Evolutionary conservation across 1,284 basidiomycete genomes (phyloP).

Genomic region (Trichosporon sp.): DNA sequence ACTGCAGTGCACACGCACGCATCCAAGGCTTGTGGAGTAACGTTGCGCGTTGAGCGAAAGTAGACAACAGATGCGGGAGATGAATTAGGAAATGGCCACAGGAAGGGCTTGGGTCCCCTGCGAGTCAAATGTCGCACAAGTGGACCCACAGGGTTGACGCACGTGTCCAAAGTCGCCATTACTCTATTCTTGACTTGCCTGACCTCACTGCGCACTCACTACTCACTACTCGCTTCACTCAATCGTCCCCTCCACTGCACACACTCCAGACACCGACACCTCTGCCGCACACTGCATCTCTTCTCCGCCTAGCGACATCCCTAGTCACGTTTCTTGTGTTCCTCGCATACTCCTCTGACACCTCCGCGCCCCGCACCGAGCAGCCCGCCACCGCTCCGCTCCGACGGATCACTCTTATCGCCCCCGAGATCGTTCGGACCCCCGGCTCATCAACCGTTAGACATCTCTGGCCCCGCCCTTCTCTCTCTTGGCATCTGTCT

Average conservation of each 20-base stretch:
- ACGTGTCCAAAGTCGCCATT: slow-evolving; percentile 13
- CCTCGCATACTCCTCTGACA: background rate
- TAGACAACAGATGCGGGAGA: background rate
- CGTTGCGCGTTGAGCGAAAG: background rate
- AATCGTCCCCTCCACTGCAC: background rate
- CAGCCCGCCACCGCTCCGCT: background rate
- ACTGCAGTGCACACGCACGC: background rate
- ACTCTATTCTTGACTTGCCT: slow-evolving; percentile 13
- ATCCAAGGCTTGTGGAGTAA: background rate
- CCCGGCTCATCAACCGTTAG: background rate
- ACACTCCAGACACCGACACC: background rate
- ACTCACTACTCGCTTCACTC: too few species aligned
- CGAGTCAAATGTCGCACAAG: slow-evolving; percentile 11
- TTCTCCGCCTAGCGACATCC: background rate
- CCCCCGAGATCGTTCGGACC: background rate
- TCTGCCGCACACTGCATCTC: background rate
- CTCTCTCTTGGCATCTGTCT: background rate
- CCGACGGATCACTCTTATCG: slow-evolving; percentile 11
- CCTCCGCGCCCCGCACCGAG: background rate
- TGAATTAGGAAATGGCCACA: background rate
- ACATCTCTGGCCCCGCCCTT: background rate
- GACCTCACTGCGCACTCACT: background rate
- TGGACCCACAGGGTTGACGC: slow-evolving; percentile 12
- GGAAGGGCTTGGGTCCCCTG: background rate
- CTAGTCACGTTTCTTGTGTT: background rate